Evolutionary conservation across 2,329 filamentous ascomycete species (phyloP).

Genomic region (Cladophialophora psammophila): DNA sequence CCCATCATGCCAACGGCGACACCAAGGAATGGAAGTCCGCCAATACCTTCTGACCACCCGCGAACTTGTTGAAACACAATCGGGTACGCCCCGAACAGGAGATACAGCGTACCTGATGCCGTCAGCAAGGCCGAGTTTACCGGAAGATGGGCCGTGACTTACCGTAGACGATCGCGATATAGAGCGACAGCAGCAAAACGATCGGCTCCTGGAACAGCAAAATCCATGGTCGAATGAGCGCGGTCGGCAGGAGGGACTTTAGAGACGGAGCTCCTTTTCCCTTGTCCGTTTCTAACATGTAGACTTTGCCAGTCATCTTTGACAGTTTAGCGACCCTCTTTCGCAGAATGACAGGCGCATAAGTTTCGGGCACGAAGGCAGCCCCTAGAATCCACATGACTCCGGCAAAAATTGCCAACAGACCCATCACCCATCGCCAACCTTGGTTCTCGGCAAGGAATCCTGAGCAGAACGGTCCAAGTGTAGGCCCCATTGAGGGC

Average conservation of each 20-base stretch:
- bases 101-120: constrained; percentile 63
- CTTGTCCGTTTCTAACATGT: constrained; percentile 61
- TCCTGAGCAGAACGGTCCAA: constrained; percentile 71
- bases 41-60: constrained; percentile 66
- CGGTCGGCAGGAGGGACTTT: constrained; percentile 61
- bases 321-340: constrained; percentile 61
- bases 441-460: constrained; percentile 70
- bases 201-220: constrained; percentile 75
- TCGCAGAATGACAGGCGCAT: constrained; percentile 64
- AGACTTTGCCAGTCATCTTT: constrained; percentile 62
- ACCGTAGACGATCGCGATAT: constrained; percentile 61
- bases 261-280: constrained; percentile 53
- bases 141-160: constrained; percentile 55
- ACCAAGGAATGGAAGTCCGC: constrained; percentile 72
- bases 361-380: constrained; percentile 66
- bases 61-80: constrained; percentile 70
- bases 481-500: constrained; percentile 71
- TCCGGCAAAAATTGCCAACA: constrained; percentile 70
- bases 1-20: constrained; percentile 71
- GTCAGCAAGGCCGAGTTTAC: constrained; percentile 68
- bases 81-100: constrained; percentile 67
- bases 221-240: constrained; percentile 71
- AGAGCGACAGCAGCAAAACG: constrained; percentile 67
- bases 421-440: constrained; percentile 73
- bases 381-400: constrained; percentile 64